phyloP scores from a whole-genome alignment of 2,329 filamentous ascomycete species.

The Botrytis fabae region DNA sequence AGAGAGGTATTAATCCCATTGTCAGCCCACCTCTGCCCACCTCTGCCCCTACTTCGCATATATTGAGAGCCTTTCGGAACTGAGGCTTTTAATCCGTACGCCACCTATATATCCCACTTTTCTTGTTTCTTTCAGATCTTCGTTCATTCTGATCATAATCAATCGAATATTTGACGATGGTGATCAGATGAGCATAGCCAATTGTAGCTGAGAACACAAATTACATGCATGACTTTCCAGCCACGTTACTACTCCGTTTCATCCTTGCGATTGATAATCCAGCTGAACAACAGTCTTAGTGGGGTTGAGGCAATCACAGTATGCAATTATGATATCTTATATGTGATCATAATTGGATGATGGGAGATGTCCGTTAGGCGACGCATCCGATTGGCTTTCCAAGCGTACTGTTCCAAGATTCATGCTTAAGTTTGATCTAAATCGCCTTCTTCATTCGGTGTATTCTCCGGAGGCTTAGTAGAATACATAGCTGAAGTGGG shows the following conservation, averaged over 20 bases:
- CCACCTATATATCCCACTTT: neutral
- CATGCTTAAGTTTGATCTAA: neutral
- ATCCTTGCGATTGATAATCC: neutral
- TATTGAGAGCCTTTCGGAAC: neutral
- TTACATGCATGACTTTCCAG: neutral
- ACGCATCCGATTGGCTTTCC: neutral
- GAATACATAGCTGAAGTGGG: neutral
- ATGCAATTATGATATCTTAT: neutral
- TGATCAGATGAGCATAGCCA: neutral
- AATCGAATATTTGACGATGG: neutral
- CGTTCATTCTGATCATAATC: neutral
- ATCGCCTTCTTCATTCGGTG: neutral
- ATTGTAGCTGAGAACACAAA: neutral
- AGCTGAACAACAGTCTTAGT: neutral
- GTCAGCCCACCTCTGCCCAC: neutral
- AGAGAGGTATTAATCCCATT: neutral
- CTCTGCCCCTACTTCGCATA: neutral
- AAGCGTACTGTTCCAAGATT: neutral
- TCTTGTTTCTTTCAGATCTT: neutral
- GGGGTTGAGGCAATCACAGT: neutral
- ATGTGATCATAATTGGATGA: neutral
- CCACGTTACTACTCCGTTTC: no score
- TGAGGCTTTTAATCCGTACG: neutral
- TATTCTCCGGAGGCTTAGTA: neutral
- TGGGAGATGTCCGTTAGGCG: neutral